Evolutionary conservation across 805 yeast genomes (phyloP), one percentile per base, ranked within the genome.

Genomic region (Cyberlindnera subsufficiens): DNA sequence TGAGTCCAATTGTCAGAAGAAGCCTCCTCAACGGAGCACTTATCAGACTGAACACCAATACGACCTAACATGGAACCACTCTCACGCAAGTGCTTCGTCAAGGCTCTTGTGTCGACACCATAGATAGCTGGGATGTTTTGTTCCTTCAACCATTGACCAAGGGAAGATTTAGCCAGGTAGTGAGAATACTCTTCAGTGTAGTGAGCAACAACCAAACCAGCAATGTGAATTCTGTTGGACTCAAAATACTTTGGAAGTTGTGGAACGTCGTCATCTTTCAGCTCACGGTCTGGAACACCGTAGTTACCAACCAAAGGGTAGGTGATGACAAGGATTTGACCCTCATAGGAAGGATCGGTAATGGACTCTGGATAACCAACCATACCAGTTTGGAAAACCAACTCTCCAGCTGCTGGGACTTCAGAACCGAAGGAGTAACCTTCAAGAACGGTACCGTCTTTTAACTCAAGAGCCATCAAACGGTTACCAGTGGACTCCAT

Each of bases 331-430:
- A 93, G 72, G 60, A 93, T 91, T 70, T 93, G 99, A 51, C 99
- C 99, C 62, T 86, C 90, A 68, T 93, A 93, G 36, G 98, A 93
- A 47, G 99, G 99, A 68, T 93, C 99, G 33, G 99, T 89, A 66
- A 93, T 79, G 41, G 97, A 82, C 68, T 93, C 99, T 34, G 98
- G 99, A 66, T 93, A 93, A 49, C 99, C 99, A 55, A 93, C 98
- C 96, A 93, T 90, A 73, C 99, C 98, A 50, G 99, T 93, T 69
- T 95, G 98, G 80, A 93, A 93, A 47, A 93, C 99, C 58, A 95
- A 79, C 71, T 93, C 99, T 76, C 99, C 99, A 44, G 98, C 95
- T 44, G 81, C 79, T 20, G 96, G 65, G 47, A 74, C 78, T 49
- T 82, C 82, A 43, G 98, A 96, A 74, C 99, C 99, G 59, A 93